phyloP scores from a whole-genome alignment of 1,139 yeast genomes.

The Komagataea norvegica region DNA sequence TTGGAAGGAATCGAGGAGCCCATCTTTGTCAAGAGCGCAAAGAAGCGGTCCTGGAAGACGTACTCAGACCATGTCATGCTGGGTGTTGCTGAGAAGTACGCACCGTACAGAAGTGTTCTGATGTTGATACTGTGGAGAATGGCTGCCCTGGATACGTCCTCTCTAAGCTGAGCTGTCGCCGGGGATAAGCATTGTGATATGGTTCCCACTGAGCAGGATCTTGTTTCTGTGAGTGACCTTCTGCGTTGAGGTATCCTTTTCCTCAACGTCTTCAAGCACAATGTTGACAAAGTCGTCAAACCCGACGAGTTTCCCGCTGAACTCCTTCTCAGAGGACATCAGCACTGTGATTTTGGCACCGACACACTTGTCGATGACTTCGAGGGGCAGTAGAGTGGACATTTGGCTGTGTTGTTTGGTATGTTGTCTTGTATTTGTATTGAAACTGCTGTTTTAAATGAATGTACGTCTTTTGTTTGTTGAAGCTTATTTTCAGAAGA shows the following conservation, averaged over 20 bases:
- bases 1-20: slow-evolving; percentile 38
- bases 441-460: neutral
- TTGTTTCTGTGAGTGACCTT: slow-evolving; percentile 46
- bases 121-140: slow-evolving; percentile 76
- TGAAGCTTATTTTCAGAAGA: neutral
- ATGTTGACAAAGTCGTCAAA: slow-evolving; percentile 95
- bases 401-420: neutral
- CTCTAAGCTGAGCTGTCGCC: slow-evolving; percentile 33
- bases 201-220: slow-evolving; percentile 85
- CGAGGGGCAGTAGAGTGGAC: slow-evolving; percentile 56
- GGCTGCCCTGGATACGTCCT: slow-evolving; percentile 4
- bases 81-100: slow-evolving; percentile 50
- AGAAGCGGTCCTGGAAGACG: slow-evolving; percentile 42
- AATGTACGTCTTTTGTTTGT: neutral
- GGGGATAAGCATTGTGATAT: slow-evolving; percentile 71
- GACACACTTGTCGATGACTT: slow-evolving; percentile 81
- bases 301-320: slow-evolving; percentile 81
- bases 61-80: slow-evolving; percentile 55
- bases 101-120: slow-evolving; percentile 65
- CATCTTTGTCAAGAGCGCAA: slow-evolving; percentile 24
- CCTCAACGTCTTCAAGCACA: slow-evolving; percentile 80
- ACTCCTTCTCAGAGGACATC: slow-evolving; percentile 70
- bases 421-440: neutral
- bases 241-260: slow-evolving; percentile 41
- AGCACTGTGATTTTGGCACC: slow-evolving; percentile 79